phyloP scores from a whole-genome alignment of 163 green algal species.

The Smithsoniella earleae region DNA sequence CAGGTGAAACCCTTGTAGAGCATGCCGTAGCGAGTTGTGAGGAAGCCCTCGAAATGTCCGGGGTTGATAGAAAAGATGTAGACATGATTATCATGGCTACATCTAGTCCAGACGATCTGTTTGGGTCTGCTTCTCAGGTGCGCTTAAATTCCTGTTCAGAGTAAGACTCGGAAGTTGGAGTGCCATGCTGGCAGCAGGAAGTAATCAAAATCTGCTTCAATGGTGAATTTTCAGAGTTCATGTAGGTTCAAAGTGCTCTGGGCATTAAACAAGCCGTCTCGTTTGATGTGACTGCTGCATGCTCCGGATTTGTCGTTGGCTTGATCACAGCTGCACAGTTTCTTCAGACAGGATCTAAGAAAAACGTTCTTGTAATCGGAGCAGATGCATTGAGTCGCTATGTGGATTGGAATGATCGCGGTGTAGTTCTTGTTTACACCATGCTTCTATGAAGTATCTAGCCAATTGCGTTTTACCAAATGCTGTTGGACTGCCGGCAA shows the following conservation, averaged over 20 bases:
- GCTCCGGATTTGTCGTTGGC: slow-evolving; percentile 91
- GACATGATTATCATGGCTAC: slow-evolving; percentile 92
- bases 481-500: too few relatives aligned
- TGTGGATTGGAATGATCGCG: slow-evolving; percentile 86
- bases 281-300: slow-evolving; percentile 96
- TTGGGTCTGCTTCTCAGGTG: slow-evolving; percentile 81
- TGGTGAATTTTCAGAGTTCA: too few relatives aligned
- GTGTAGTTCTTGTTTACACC: slow-evolving; percentile 32
- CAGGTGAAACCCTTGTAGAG: slow-evolving; percentile 63
- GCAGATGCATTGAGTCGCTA: slow-evolving; percentile 84
- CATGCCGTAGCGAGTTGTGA: slow-evolving; percentile 58
- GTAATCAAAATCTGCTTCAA: too few relatives aligned
- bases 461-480: too few relatives aligned
- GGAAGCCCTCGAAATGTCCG: slow-evolving; percentile 80
- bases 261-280: slow-evolving; percentile 74
- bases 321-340: slow-evolving; percentile 79
- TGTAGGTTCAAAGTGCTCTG: slow-evolving; percentile 71
- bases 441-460: slow-evolving; percentile 4
- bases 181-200: too few relatives aligned
- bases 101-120: slow-evolving; percentile 87
- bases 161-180: too few relatives aligned
- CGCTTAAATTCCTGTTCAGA: slow-evolving; percentile 10
- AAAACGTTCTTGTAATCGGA: slow-evolving; percentile 82
- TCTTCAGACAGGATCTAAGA: slow-evolving; percentile 62
- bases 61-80: slow-evolving; percentile 66